Evolutionary conservation across 805 yeast species (phyloP), one percentile per base, ranked within the genome.

Genomic region (Saturnispora besseyi): DNA sequence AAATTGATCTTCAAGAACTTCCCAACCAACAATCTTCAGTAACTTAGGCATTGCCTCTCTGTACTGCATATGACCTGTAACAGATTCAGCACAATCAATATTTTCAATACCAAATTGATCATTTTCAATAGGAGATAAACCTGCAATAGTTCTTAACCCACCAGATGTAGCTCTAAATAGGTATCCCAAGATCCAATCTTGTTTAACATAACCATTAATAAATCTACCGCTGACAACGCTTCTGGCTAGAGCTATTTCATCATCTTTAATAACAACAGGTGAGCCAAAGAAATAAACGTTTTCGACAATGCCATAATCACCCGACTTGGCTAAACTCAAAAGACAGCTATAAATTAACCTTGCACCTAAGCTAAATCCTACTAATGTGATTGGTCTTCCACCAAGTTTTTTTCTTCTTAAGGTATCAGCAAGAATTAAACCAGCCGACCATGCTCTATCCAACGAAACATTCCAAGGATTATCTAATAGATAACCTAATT

Each of bases 381-480:
- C 87, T 11, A 93, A 68, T 0, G 97, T 91, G 1, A 89, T 78
- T 0, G 99, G 99, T 41, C 99, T 71, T 15, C 85, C 87, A 9
- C 99, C 99, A 57, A 93, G 70, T 64, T 90, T 91, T 41, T 95
- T 82, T 26, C 88, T 76, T 51, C 90, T 79, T 40, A 93, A 69
- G 0, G 96, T 88, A 63, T 93, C 98, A 0, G 99, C 98, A 46
- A 93, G 66, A 42, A 93, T 81, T 50, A 80, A 71, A 4, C 99
- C 99, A 0, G 97, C 96, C 41, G 89, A 77, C 98, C 97, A 91
- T 0, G 99, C 99, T 52, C 99, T 76, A 65, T 91, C 98, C 51
- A 93, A 71, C 0, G 98, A 90, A 5, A 93, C 98, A 61, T 84
- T 91, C 99, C 99, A 93, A 0, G 99, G 99, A 60, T 93, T 93